These are phyloP conservation scores for Anthracocystis walkeri DNA, from an alignment of 1,284 basidiomycete species.

Conservation along the genomic window DNA sequence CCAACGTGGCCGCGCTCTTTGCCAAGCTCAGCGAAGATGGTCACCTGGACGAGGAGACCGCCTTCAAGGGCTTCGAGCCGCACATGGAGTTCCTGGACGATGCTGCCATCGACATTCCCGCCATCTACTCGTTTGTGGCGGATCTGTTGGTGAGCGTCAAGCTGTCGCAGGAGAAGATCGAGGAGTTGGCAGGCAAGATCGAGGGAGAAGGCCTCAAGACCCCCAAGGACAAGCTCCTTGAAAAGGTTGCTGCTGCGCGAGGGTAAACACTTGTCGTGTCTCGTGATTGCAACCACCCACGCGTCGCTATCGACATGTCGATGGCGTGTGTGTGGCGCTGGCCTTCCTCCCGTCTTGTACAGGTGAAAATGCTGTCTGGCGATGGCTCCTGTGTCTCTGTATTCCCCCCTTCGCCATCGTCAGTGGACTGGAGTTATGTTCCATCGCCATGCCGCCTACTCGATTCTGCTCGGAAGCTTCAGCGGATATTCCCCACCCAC, in stretches of 20 bases:
- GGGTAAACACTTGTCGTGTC: conserved; percentile 12
- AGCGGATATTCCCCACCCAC: conserved; percentile 19
- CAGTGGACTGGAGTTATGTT: conserved; percentile 3
- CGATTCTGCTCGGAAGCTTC: conserved; percentile 23
- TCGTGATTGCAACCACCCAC: conserved; percentile 31
- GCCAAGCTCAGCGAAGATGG: conserved; percentile 50
- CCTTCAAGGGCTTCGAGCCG: conserved; percentile 77
- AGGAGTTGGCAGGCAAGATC: conserved; percentile 62
- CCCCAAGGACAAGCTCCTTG: conserved; percentile 66
- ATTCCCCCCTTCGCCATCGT: conserved; percentile 26
- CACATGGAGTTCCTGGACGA: conserved; percentile 84
- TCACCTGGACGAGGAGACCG: conserved; percentile 71
- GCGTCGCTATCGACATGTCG: conserved; percentile 25
- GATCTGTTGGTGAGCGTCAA: conserved; percentile 62
- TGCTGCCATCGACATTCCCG: conserved; percentile 87
- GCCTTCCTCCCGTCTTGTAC: conserved; percentile 11
- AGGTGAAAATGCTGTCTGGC: conserved; percentile 2
- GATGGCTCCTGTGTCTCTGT: conserved; percentile 25
- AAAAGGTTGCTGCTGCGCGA: conserved; percentile 62
- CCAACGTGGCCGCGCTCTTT: conserved; percentile 70
- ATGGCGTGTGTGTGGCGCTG: conserved; percentile 17
- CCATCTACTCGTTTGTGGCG: conserved; percentile 82
- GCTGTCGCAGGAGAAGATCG: conserved; percentile 61
- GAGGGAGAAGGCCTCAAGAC: conserved; percentile 66
- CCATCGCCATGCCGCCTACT: neutral